Conservation (phyloP, 352 stramenopile genomes). For the Phytophthora cactorum region DNA sequence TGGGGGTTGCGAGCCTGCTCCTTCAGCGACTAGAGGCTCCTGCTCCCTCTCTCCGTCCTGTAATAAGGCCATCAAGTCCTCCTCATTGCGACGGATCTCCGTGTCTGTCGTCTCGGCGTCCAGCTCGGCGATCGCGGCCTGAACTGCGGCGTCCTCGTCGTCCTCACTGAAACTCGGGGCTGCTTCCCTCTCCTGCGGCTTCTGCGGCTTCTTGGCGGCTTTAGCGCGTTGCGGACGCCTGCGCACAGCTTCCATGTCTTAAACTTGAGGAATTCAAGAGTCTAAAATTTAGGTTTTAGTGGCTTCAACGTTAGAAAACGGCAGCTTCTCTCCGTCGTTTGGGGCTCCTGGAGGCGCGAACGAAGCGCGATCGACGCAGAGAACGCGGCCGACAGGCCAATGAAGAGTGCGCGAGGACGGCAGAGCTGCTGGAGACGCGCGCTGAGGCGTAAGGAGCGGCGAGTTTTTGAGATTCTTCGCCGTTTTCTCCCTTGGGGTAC, state of each 20-base stretch:
- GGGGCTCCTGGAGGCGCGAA: slow-evolving; percentile 18
- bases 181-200: slow-evolving; percentile 10
- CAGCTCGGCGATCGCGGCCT: slow-evolving; percentile 22
- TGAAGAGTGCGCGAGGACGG: background rate
- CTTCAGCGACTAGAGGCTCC: slow-evolving; percentile 31
- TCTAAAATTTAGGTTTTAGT: slow-evolving; percentile 27
- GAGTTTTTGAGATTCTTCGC: slow-evolving; percentile 21
- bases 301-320: slow-evolving; percentile 28
- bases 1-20: slow-evolving; percentile 25
- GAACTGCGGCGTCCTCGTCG: slow-evolving; percentile 10
- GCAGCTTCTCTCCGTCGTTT: slow-evolving; percentile 10
- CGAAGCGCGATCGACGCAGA: slow-evolving; percentile 1
- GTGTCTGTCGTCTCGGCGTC: slow-evolving; percentile 24
- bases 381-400: slow-evolving; percentile 6
- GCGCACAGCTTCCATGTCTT: slow-evolving; percentile 32
- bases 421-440: background rate
- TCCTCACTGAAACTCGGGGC: slow-evolving; percentile 9
- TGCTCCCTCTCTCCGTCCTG: slow-evolving; percentile 20
- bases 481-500: slow-evolving; percentile 24
- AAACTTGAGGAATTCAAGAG: slow-evolving; percentile 4
- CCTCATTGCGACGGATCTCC: slow-evolving; percentile 69
- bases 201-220: slow-evolving; percentile 6
- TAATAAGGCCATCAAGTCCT: slow-evolving; percentile 60
- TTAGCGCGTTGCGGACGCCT: slow-evolving; percentile 20
- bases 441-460: background rate